These are phyloP conservation scores for Podosphaera fusca DNA, from an alignment of 2,329 filamentous ascomycete species.

Conservation along the genomic window DNA sequence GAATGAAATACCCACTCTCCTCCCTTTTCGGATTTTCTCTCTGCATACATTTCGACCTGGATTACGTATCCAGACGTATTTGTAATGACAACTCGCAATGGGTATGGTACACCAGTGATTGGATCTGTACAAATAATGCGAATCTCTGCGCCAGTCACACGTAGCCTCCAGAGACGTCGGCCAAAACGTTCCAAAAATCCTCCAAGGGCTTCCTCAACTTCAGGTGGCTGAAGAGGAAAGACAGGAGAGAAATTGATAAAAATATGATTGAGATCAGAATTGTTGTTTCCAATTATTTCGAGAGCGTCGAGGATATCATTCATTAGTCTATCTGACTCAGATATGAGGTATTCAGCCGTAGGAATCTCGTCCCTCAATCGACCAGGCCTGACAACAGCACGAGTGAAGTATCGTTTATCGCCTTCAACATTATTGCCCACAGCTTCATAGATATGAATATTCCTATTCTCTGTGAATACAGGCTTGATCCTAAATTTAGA, in stretches of 20 bases:
- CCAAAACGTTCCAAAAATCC: slow-evolving; percentile 95
- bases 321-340: slow-evolving; percentile 86
- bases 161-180: slow-evolving; percentile 81
- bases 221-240: slow-evolving; percentile 71
- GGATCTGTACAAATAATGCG: slow-evolving; percentile 95
- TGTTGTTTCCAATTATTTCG: slow-evolving; percentile 97
- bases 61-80: slow-evolving; percentile 98
- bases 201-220: slow-evolving; percentile 80
- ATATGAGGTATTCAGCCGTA: slow-evolving; percentile 95
- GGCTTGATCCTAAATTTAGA: slow-evolving; percentile 97
- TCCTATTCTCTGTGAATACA: slow-evolving; percentile 96
- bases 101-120: slow-evolving; percentile 60
- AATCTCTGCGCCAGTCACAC: slow-evolving; percentile 92
- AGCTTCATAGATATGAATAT: slow-evolving; percentile 96
- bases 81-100: slow-evolving; percentile 85
- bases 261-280: slow-evolving; percentile 97
- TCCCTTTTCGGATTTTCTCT: slow-evolving; percentile 93
- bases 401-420: slow-evolving; percentile 96
- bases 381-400: slow-evolving; percentile 81
- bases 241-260: slow-evolving; percentile 99
- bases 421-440: slow-evolving; percentile 84
- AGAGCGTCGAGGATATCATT: slow-evolving; percentile 94
- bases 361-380: slow-evolving; percentile 92
- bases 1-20: slow-evolving; percentile 93
- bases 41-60: slow-evolving; percentile 89